Base-by-base conservation (phyloP, 73 alveolate genomes). In the Paraurostyla sp. region DNA sequence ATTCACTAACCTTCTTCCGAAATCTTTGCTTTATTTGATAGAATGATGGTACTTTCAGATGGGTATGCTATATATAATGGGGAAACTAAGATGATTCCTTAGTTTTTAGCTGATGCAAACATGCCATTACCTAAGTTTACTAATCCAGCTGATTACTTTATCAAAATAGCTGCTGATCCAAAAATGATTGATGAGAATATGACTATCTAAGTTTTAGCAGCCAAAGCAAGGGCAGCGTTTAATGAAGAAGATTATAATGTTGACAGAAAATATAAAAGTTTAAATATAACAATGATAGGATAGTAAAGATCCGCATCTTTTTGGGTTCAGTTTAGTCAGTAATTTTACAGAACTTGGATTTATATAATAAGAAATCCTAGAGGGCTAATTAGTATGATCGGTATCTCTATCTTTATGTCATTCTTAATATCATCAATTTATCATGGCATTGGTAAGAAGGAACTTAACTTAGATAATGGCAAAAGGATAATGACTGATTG, bases 1-100 rank as follows among this genome's bases (percentile, higher is more conserved):
- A 94, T 94, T 13, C 98, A 94, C 76, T 75, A 87, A 75, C 98
- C 98, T 29, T 80, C 92, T 29, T 91, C 98, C 13, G 96, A 94
- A n/a, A 11, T 83, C 13, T 87, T 87, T 36, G 49, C 30, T 13
- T 18, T 29, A 20, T 87, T 87, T 57, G 90, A 87, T 41, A 71
- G 71, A 36, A 35, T 73, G 0, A 71, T 73, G 63, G 43, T 93
- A 51, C 59, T 93, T 59, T 92, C 89, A 41, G 85, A 91, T 27
- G 97, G 97, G 6, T 36, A 76, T 15, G 76, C 85, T 45, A 75
- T 93, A 0, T 93, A 90, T 60, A 57, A 93, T 75, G 97, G 97
- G 27, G 78, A 80, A 27, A 82, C 93, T 6, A 60, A 46, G 25
- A 29, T 46, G 63, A 33, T 80, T 85, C 57, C 40, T 18, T 42